Base-by-base conservation (phyloP, 306 rosid genomes). In the Castanea crenata region DNA sequence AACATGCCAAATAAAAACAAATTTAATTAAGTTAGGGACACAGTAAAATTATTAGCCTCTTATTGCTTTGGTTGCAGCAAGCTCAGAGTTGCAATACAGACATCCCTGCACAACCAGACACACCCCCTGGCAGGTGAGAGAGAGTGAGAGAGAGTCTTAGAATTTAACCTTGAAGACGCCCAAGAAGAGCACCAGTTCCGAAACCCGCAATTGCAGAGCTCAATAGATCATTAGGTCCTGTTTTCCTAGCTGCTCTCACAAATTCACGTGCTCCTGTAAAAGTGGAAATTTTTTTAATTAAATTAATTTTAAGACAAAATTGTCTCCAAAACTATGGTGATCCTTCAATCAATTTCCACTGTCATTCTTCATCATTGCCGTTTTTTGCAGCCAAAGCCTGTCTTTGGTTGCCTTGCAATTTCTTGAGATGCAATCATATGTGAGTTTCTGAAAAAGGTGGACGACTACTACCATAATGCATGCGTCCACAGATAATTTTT, bases 121-220 rank as follows among this genome's bases (percentile, higher is more conserved):
- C 56, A 65, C 14, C 4, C 70, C 18, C 41, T 10, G 13, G 27
- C 4, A 29, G 19, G 18, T 21, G 70, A 10, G 46, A 18, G 31
- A 9, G n/a, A 31, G 11, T 51, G 2, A 59, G 51, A 44, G 49
- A 70, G 46, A 31, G 35, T 62, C 52, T 56, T 3, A 78, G 81
- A 88, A 84, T 73, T 71, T 77, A 75, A 95, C 99, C 96, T 81
- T 95, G 93, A 54, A 95, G 83, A 69, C 96, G 99, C 41, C 99
- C 99, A 13, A 93, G 93, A 82, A 95, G 69, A 76, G 94, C 93
- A 84, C 99, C 99, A 27, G 90, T 89, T 49, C 94, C 97, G 73
- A 93, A 86, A 63, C 98, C 99, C 0, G 98, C 99, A 62, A 89
- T 76, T 16, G 86, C 93, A 59, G 97, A 93, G 86, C 86, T 91